Evolutionary conservation across 1,139 yeast species (phyloP), one percentile per base, ranked within the genome.

Genomic region (Debaryomyces coudertii): DNA sequence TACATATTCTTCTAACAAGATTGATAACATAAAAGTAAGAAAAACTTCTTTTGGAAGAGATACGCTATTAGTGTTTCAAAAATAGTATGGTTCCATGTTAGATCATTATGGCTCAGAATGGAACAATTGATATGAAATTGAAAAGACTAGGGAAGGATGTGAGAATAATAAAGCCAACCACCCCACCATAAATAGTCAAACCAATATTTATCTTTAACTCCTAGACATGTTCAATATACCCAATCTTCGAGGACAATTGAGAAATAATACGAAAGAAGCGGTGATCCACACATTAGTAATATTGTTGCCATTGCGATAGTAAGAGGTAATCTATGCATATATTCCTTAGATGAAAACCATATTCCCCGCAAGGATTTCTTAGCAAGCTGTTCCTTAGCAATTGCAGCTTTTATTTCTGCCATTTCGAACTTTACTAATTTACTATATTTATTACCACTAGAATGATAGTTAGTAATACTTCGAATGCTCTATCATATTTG

Each of bases 401-500:
- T 60, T 7, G 62, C 62, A 22, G 62, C 56, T 44, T 61, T 62
- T 47, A 71, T 70, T 53, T 72, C 77, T 22, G 64, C 57, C 56
- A 71, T 50, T 54, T 71, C 77, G 47, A 68, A 68, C 22, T 66
- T 69, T 36, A 69, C 66, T 33, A 71, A 53, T n/a, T 53, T 61
- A 36, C 55, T 40, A 2, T 52, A 60, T 30, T 55, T 56, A 22
- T 55, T 58, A 44, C 63, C 54, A 46, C 77, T 79, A 35, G 64
- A 69, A 53, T 78, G 82, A 47, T 57, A 63, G 52, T 65, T 69
- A 11, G 73, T 47, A 83, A 68, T 42, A 79, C 68, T 25, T 60
- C 53, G 28, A 77, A 63, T 2, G 80, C 72, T 47, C 71, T 57
- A 1, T 66, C 74, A 16, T 58, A 53, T 39, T 61, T 65, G n/a